These are phyloP conservation scores for Globisporangium yorkense DNA, from an alignment of 352 stramenopile species.

Conservation along the genomic window DNA sequence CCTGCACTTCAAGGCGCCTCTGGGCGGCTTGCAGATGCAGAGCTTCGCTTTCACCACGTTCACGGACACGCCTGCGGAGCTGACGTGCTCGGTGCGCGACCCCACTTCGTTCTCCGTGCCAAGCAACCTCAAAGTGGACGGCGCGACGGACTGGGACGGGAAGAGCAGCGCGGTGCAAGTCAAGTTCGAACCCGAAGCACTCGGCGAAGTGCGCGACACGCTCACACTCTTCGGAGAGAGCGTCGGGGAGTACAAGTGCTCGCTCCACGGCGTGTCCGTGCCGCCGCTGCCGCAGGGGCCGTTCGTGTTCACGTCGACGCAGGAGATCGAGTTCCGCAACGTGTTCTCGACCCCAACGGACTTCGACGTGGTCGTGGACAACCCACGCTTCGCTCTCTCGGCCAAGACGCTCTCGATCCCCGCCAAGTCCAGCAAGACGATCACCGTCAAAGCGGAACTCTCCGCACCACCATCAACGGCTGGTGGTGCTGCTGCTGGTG, in stretches of 20 bases:
- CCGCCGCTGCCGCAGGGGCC: constrained; percentile 80
- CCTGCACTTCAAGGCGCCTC: constrained; percentile 76
- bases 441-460: constrained; percentile 58
- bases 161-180: constrained; percentile 49
- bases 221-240: constrained; percentile 54
- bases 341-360: constrained; percentile 73
- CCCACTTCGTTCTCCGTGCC: constrained; percentile 69
- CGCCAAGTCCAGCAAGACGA: constrained; percentile 53
- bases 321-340: constrained; percentile 89
- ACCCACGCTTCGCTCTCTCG: constrained; percentile 57
- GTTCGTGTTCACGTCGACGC: constrained; percentile 53
- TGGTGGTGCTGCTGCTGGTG: not conserved
- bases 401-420: constrained; percentile 54
- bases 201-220: constrained; percentile 82
- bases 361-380: constrained; percentile 82
- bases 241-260: constrained; percentile 82
- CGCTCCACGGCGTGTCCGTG: constrained; percentile 68
- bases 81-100: constrained; percentile 53
- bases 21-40: constrained; percentile 74
- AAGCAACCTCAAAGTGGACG: constrained; percentile 40
- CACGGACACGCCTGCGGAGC: constrained; percentile 26
- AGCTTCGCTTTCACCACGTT: constrained; percentile 77
- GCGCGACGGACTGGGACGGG: constrained; percentile 67
- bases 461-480: constrained; percentile 6
- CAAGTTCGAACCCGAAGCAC: constrained; percentile 86